Evolutionary conservation across 331 rosid genomes (phyloP).

Genomic region (Prunus yedoensis): DNA sequence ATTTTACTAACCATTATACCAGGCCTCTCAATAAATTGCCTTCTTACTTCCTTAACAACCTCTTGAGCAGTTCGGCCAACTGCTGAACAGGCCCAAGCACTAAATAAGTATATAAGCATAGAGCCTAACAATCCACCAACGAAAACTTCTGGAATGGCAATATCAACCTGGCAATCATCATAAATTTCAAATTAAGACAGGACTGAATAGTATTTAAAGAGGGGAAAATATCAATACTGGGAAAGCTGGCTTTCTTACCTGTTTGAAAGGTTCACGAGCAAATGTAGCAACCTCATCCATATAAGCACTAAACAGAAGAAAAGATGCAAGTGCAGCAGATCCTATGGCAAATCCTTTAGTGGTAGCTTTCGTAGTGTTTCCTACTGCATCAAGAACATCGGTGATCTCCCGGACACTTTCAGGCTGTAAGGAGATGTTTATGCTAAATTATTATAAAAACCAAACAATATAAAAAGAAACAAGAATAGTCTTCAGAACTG

Average conservation of each 20-base stretch:
- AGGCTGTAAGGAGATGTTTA: constrained; percentile 53
- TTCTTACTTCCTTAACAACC: constrained; percentile 96
- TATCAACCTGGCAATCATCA: constrained; percentile 74
- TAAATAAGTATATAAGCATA: constrained; percentile 93
- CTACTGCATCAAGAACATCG: constrained; percentile 95
- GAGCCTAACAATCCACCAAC: constrained; percentile 95
- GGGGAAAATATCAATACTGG: not conserved
- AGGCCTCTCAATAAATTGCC: constrained; percentile 98
- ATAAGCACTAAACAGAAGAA: constrained; percentile 98
- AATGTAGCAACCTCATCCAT: constrained; percentile 94
- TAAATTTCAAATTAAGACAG: constrained; percentile 20
- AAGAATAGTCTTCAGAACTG: not conserved
- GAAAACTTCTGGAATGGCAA: constrained; percentile 96
- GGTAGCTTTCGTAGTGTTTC: constrained; percentile 97
- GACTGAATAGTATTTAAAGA: constrained; percentile 4
- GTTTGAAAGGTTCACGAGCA: constrained; percentile 77
- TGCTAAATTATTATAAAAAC: not conserved
- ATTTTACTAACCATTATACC: constrained; percentile 90
- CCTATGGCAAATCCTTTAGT: constrained; percentile 99
- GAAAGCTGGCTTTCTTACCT: constrained; percentile 45
- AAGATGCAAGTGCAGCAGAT: constrained; percentile 98
- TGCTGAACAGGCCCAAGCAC: constrained; percentile 98
- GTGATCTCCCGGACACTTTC: constrained; percentile 99
- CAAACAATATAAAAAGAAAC: not conserved
- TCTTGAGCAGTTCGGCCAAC: constrained; percentile 99